A percentile compares a stretch with the other conserved stretches of the same genome.
phyloP scores from a whole-genome alignment of 2,329 filamentous ascomycete species.

The Aspergillus pseudoterreus region DNA sequence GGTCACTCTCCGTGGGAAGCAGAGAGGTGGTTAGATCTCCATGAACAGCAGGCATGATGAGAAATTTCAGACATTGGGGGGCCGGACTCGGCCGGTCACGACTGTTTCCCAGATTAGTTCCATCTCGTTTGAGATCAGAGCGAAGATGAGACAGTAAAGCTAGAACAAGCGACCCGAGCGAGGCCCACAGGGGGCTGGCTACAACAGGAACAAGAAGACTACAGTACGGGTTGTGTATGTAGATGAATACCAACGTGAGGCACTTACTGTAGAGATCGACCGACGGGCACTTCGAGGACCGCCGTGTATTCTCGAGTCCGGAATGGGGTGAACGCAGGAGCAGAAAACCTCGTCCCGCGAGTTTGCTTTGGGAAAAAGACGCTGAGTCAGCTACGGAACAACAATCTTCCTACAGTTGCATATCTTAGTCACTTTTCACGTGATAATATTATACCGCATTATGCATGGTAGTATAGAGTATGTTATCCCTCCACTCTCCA shows the following conservation, averaged over 20 bases:
- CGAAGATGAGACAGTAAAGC: no score
- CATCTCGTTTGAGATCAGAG: no score
- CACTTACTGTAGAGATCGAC: conserved; percentile 19
- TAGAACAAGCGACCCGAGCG: background rate
- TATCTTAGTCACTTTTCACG: no score
- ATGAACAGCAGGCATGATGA: conserved; percentile 35
- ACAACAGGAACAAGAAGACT: background rate
- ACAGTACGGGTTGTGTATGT: conserved; percentile 1
- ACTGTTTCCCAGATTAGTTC: conserved; percentile 26
- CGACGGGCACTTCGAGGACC: conserved; percentile 37
- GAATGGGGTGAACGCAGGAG: conserved; percentile 37
- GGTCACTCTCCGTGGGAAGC: conserved; percentile 37
- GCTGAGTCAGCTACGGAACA: background rate
- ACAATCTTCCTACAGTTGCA: conserved; percentile 5
- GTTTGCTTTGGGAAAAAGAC: background rate
- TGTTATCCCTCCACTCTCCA: no score
- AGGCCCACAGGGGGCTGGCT: conserved; percentile 1
- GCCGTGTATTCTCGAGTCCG: conserved; percentile 43
- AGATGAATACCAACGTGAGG: background rate
- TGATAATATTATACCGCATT: no score
- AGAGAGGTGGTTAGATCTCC: conserved; percentile 29
- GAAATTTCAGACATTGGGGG: background rate
- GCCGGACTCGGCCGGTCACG: conserved; percentile 28
- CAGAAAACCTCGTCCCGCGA: conserved; percentile 31
- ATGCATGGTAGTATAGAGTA: no score